A percentile compares a stretch with the other conserved stretches of the same genome.
These are phyloP conservation scores for Meripilus lineatus DNA, from an alignment of 1,284 basidiomycete species.

Conservation along the genomic window DNA sequence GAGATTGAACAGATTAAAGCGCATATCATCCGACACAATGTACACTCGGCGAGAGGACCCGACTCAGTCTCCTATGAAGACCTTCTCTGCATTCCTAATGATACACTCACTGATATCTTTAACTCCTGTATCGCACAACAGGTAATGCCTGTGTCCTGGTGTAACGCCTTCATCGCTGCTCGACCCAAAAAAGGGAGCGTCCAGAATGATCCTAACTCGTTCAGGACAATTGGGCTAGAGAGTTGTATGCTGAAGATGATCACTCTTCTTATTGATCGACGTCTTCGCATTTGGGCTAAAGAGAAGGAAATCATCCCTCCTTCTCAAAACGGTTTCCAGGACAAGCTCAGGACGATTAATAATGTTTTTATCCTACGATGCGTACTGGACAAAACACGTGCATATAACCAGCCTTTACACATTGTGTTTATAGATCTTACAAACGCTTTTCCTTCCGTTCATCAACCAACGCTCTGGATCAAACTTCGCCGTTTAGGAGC, in stretches of 20 bases:
- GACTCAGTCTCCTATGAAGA: constrained; percentile 15
- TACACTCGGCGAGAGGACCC: constrained; percentile 9
- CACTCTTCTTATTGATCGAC: constrained; percentile 21
- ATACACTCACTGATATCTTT: constrained; percentile 13
- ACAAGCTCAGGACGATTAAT: constrained; percentile 18
- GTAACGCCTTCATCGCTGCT: neutral
- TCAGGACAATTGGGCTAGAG: constrained; percentile 29
- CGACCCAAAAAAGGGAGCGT: neutral
- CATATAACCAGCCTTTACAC: constrained; percentile 15
- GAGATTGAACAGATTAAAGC: constrained; percentile 17
- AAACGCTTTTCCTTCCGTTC: constrained; percentile 32
- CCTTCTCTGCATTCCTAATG: constrained; percentile 14
- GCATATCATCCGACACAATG: constrained; percentile 6
- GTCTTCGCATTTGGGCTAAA: constrained; percentile 17
- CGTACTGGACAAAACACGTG: constrained; percentile 21
- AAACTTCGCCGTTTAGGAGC: constrained; percentile 21
- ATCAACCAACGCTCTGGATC: constrained; percentile 26
- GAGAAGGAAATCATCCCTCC: constrained; percentile 11
- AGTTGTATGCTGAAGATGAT: constrained; percentile 28
- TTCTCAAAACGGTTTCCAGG: constrained; percentile 23
- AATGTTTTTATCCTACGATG: constrained; percentile 22
- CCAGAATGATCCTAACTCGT: constrained; percentile 14
- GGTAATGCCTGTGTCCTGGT: no score
- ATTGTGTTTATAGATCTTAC: constrained; percentile 26
- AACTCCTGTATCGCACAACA: constrained; percentile 20